phyloP scores from a whole-genome alignment of 148 eudicot genomes.

The Persicaria maculosa region DNA sequence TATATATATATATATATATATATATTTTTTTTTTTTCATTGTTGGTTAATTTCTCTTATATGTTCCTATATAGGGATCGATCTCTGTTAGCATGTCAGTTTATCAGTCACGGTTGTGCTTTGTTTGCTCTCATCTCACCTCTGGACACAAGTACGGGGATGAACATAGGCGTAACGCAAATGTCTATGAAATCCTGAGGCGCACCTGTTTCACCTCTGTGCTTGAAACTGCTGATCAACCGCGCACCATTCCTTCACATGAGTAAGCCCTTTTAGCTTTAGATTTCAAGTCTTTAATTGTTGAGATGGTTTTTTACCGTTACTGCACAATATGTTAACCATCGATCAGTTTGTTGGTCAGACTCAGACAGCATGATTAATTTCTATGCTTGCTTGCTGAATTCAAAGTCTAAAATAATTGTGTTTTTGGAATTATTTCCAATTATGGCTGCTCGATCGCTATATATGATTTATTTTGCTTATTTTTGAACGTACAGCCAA shows the following conservation, averaged over 20 bases:
- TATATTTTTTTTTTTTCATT: no score
- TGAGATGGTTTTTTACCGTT: neutral
- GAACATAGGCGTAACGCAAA: slow-evolving; percentile 77
- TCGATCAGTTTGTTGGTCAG: neutral
- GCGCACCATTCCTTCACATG: slow-evolving; percentile 76
- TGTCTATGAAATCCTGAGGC: slow-evolving; percentile 65
- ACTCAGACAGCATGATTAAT: neutral
- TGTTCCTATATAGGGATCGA: slow-evolving; percentile 98
- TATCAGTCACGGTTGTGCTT: slow-evolving; percentile 79
- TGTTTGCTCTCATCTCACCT: slow-evolving; percentile 86
- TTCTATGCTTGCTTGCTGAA: neutral
- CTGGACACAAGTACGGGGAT: slow-evolving; percentile 78
- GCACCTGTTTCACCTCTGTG: slow-evolving; percentile 68
- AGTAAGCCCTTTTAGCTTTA: slow-evolving; percentile 48
- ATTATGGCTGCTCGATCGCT: no score
- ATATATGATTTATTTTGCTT: no score
- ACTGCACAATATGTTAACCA: neutral
- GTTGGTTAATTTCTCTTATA: no score
- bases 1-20: no score
- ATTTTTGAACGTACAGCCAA: no score
- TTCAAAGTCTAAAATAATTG: neutral
- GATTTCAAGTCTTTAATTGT: slow-evolving; percentile 5
- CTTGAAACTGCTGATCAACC: slow-evolving; percentile 47
- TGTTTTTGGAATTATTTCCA: neutral
- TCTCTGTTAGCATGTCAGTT: slow-evolving; percentile 85